Evolutionary conservation across 2,329 filamentous ascomycete genomes (phyloP).

Genomic region (Colletotrichum lentis): DNA sequence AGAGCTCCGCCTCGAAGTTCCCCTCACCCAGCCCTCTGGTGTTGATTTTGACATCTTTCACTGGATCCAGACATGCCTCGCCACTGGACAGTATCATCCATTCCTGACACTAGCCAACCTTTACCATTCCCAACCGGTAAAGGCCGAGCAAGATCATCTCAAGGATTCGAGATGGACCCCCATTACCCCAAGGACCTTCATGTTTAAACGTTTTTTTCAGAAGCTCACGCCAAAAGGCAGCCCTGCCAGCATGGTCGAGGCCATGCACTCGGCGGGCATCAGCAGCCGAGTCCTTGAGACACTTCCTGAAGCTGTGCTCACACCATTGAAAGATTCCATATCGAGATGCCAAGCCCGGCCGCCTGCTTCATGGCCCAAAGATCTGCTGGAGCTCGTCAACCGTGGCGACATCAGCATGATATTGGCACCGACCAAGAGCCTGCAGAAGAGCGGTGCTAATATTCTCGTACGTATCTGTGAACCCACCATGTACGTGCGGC

Average conservation of each 20-base stretch:
- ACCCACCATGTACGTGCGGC: too few relatives aligned
- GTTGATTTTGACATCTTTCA: slow-evolving; percentile 53
- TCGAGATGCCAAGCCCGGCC: slow-evolving; percentile 84
- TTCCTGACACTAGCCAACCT: slow-evolving; percentile 58
- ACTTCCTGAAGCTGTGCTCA: slow-evolving; percentile 83
- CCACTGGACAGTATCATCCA: slow-evolving; percentile 47
- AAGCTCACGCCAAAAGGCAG: slow-evolving; percentile 61
- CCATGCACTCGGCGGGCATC: slow-evolving; percentile 76
- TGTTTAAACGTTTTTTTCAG: slow-evolving; percentile 74
- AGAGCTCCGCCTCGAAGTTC: slow-evolving; percentile 45
- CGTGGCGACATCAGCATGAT: slow-evolving; percentile 81
- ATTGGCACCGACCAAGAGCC: slow-evolving; percentile 58
- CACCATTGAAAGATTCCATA: slow-evolving; percentile 83
- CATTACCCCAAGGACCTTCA: slow-evolving; percentile 71
- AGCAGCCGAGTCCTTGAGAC: slow-evolving; percentile 76
- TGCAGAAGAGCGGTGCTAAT: slow-evolving; percentile 48
- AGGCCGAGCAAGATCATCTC: slow-evolving; percentile 48
- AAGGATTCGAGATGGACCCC: slow-evolving; percentile 54
- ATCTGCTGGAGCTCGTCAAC: slow-evolving; percentile 77
- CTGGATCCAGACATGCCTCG: slow-evolving; percentile 62
- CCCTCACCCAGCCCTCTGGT: slow-evolving; percentile 45
- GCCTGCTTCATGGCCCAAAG: slow-evolving; percentile 76
- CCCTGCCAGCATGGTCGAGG: slow-evolving; percentile 72
- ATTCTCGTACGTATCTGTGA: slow-evolving; percentile 51
- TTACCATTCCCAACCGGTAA: slow-evolving; percentile 51